Base-by-base conservation (phyloP, 176 grass and related monocot species). In the Areca catechu region DNA sequence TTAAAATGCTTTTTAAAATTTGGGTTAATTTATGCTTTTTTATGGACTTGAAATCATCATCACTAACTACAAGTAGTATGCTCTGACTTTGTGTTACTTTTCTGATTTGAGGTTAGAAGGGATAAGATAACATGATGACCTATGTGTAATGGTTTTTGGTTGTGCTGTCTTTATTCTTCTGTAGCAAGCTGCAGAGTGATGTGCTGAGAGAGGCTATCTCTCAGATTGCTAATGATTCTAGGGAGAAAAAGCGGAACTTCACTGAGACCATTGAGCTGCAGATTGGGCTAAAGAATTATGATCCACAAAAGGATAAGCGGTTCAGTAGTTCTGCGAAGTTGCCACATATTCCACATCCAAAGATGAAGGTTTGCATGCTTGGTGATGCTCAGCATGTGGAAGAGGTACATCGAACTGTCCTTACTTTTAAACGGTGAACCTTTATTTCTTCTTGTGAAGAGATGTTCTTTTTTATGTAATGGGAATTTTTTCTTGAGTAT, bases 311-410 rank as follows among this genome's bases (percentile, higher is more conserved):
- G 57, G 57, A 60, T 30, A 60, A 60, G 57, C 27, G 57, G 4
- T 60, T 60, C 27, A 60, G 57, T 4, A 27, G 57, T 30, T 60
- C 57, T 60, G 57, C 37, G 57, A 60, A 60, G 57, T 60, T 60
- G 57, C 57, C 57, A 29, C 57, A 60, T 60, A 60, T 60, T 30
- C 57, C 57, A 60, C 57, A 27, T 19, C 57, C 57, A 60, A 60
- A 37, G 57, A 60, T 60, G 57, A 60, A 60, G 57, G 57, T 60
- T 34, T 60, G 57, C 57, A 60, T 60, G 57, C 57, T 60, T 60
- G 57, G 57, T 7, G 57, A 60, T 60, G 57, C 57, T 60, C 25
- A 60, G 24, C 57, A 60, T 34, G 57, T 60, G 57, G 57, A 28
- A 60, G 57, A 34, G 57, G 57, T 60, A 60, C 27, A 30, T 60